Conservation (phyloP, 2,329 filamentous ascomycete genomes). For the Chrysoporthe cubensis region DNA sequence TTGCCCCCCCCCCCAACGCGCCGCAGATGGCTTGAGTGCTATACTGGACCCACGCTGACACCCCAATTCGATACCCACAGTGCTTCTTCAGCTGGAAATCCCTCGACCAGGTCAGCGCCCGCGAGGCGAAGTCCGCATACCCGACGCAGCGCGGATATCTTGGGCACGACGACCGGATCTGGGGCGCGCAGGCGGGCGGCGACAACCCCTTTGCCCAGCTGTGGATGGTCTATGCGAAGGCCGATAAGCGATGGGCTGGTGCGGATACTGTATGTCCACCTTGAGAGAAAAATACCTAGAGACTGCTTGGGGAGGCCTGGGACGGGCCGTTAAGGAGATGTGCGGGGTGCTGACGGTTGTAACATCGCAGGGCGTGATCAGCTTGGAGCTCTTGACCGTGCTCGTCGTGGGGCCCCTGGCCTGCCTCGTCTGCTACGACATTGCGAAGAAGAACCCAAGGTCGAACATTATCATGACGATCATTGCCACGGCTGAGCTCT, state of each 20-base stretch:
- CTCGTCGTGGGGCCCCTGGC: constrained; percentile 65
- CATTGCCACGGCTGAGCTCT: constrained; percentile 68
- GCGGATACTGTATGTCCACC: constrained; percentile 56
- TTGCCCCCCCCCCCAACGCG: background rate
- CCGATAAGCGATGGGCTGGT: constrained; percentile 66
- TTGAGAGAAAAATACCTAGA: background rate
- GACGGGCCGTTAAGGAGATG: background rate
- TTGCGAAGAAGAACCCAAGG: constrained; percentile 57
- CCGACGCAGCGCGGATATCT: constrained; percentile 58
- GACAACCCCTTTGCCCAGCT: constrained; percentile 59
- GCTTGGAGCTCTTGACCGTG: constrained; percentile 68
- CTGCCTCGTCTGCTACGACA: constrained; percentile 62
- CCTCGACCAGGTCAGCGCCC: constrained; percentile 37
- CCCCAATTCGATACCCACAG: background rate
- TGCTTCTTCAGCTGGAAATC: constrained; percentile 74
- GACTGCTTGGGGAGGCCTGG: background rate
- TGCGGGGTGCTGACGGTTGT: constrained; percentile 6
- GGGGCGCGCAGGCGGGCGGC: constrained; percentile 62
- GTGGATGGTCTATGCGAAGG: constrained; percentile 72
- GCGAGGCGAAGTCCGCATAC: constrained; percentile 43
- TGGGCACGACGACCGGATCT: constrained; percentile 52
- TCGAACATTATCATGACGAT: constrained; percentile 67
- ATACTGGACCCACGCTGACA: constrained; percentile 6
- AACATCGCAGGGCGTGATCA: constrained; percentile 56
- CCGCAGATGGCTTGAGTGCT: background rate